Base-by-base conservation (phyloP, 2,329 filamentous ascomycete species). In the Aspergillus ochraceoroseus region DNA sequence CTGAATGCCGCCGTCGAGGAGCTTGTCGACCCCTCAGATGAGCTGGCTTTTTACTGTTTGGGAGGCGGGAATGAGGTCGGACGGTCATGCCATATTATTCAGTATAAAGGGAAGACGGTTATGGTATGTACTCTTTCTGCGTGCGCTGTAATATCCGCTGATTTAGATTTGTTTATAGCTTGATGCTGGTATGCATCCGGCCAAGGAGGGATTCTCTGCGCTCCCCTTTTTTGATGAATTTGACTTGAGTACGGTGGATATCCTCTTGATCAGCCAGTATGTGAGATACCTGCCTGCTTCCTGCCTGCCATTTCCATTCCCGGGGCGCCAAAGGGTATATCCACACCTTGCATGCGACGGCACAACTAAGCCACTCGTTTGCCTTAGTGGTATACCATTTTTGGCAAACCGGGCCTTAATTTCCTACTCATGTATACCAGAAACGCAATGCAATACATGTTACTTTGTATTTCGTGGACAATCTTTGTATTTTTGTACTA, bases 201-300 rank as follows among this genome's bases (percentile, higher is more conserved):
- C 87, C 6, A 95, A 95, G 65, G 89, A 96, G 59, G 92, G 92
- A 25, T 81, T 96, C 46, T 87, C 89, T 2, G 85, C 87, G 7
- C 80, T 98, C 35, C 92, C 92, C 0, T 98, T 95, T 70, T 98
- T 95, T 67, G 92, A 98, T 64, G 89, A 96, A 60, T 98, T 96
- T 66, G 92, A 98, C 62, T 75, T 98, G 13, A 95, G 90, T 68
- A 95, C 87, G 1, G 89, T 98, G 53, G 92, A 98, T 64, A 85
- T 98, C 56, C 84, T 98, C 39, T 75, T 98, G 52, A 95, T 98
- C 60, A 96, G 88, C 81, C 92, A 98, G 92, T 96, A 94, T 85
- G 89, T 82, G 58, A 39, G 48, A 39, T 39, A 46, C 47, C 52
- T 37, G 41, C 47, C 38, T 49, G 43, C 43, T 52, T 49, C 34